phyloP scores from a whole-genome alignment of 176 grass and related monocot genomes.

The Aechmea fasciata region DNA sequence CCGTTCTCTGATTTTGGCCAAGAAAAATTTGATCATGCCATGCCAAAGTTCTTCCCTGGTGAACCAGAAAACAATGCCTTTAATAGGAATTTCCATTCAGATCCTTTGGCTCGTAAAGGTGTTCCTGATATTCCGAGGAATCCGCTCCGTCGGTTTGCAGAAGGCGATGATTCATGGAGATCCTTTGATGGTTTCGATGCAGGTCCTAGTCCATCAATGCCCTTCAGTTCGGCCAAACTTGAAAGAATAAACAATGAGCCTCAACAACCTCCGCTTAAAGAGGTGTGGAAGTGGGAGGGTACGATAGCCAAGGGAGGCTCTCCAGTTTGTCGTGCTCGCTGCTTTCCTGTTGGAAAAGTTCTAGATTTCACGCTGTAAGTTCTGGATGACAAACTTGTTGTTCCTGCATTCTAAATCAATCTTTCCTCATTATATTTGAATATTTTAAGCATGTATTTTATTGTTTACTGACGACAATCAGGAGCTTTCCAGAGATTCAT shows the following conservation, averaged over 20 bases:
- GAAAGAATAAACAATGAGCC: conserved; percentile 37
- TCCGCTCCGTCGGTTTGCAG: conserved; percentile 26
- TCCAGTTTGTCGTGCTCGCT: conserved; percentile 71
- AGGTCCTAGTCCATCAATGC: conserved; percentile 21
- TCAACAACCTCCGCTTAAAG: conserved; percentile 35
- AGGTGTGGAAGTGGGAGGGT: conserved; percentile 96
- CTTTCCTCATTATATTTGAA: background rate
- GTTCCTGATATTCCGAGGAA: conserved; percentile 38
- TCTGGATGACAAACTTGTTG: background rate
- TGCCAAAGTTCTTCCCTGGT: conserved; percentile 34
- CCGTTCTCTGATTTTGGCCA: conserved; percentile 60
- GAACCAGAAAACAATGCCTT: conserved; percentile 29
- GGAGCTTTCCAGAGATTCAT: background rate
- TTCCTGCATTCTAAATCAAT: background rate
- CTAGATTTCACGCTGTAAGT: conserved; percentile 99
- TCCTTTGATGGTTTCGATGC: conserved; percentile 31
- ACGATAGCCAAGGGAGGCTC: conserved; percentile 84
- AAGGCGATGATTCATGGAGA: conserved; percentile 39
- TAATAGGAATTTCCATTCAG: conserved; percentile 19
- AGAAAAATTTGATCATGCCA: conserved; percentile 29
- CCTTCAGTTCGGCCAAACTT: conserved; percentile 26
- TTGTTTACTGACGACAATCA: background rate
- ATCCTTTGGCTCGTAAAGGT: conserved; percentile 23
- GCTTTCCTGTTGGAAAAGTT: conserved; percentile 90
- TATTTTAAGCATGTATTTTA: background rate